Conservation (phyloP, 2,329 filamentous ascomycete species). For the Talaromyces sp. region DNA sequence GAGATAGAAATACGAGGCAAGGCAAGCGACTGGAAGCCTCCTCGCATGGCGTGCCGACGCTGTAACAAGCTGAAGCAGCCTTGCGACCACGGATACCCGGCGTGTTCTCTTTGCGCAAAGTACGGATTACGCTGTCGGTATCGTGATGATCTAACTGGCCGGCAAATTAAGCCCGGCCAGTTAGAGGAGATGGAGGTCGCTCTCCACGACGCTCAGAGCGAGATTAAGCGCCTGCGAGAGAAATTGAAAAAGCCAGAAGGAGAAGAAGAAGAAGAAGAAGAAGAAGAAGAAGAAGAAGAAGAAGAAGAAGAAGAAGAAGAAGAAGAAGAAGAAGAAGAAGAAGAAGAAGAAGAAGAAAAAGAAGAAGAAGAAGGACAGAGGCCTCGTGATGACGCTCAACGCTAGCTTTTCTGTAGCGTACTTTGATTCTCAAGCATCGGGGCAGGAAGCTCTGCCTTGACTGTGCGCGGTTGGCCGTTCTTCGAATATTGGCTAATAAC, state of each 20-base stretch:
- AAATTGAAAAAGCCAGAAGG: not conserved
- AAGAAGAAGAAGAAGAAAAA: not conserved
- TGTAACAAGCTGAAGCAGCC: conserved; percentile 12
- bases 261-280: not conserved
- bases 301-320: not conserved
- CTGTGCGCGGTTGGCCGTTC: not conserved
- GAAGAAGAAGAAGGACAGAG: not conserved
- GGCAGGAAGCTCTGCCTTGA: not conserved
- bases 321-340: not conserved
- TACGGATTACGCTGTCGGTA: conserved; percentile 3
- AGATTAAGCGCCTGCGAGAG: not conserved
- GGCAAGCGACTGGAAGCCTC: conserved; percentile 8
- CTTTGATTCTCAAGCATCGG: not conserved
- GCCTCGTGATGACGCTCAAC: not conserved
- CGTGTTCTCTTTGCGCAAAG: conserved; percentile 3
- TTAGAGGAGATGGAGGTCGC: conserved; percentile 11
- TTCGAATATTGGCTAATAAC: not conserved
- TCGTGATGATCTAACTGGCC: conserved; percentile 8
- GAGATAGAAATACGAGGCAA: conserved; percentile 1
- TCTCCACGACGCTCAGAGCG: not conserved
- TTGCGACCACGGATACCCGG: conserved; percentile 13
- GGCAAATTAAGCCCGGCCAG: conserved; percentile 13
- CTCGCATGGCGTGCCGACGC: conserved; percentile 14
- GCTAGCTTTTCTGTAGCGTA: not conserved
- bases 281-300: not conserved